Base-by-base conservation (phyloP, 2,329 filamentous ascomycete genomes). In the Diaporthe nobilis region DNA sequence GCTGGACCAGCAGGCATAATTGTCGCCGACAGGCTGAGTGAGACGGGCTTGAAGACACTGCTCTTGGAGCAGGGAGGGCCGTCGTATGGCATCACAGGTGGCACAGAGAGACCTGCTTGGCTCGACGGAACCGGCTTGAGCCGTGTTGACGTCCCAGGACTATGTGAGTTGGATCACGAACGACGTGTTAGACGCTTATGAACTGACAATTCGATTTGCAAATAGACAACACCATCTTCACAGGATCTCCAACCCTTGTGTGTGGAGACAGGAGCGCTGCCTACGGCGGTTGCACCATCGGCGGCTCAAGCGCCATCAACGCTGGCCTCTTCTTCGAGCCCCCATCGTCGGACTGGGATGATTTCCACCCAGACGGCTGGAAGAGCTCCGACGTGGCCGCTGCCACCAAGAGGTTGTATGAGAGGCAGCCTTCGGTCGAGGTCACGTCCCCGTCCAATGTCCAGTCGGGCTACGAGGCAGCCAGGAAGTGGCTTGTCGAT, bases 341-440 rank as follows among this genome's bases (percentile, higher is more conserved):
- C 8, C 88, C 88, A 0, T 85, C 86, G 1, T 87, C 86, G 1
- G 88, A 90, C 77, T 95, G 93, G 86, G 92, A 95, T 81, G 87
- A 89, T 81, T 93, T 93, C 82, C 95, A 94, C 85, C 94, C 94
- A 0, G 78, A 85, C 1, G 93, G 93, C 31, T 95, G 94, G 94
- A 92, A 93, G 83, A 87, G 90, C 39, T 81, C 84, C 4, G 92
- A 95, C 79, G 89, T 95, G 80, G 84, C 85, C 76, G 81, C 85
- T 31, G 90, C 93, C 2, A 90, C 91, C 6, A 83, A 89, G 31
- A 88, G 90, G 63, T 90, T 93, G 8, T 95, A 94, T 81, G 84
- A 86, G 55, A 89, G 92, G 20, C 94, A 94, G 77, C 92, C 92
- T 0, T 93, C 93, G 44, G 94, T 92, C 0, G 90, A 90, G 61